Evolutionary conservation across 352 stramenopile species (phyloP), one percentile per base, ranked within the genome.

Genomic region (Aphanomyces cochlioides): DNA sequence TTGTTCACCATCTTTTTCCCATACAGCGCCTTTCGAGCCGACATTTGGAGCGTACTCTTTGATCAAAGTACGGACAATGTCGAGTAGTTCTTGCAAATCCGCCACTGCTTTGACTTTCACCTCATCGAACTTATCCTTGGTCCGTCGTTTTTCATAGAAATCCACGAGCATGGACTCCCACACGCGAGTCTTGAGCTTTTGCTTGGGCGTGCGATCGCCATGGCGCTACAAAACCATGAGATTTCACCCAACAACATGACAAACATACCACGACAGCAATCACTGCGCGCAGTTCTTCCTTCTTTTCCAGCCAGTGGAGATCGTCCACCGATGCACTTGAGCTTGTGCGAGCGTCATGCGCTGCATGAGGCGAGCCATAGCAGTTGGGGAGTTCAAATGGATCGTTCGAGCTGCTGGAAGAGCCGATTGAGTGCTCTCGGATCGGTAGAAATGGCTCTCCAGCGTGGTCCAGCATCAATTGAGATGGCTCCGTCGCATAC

Each of bases 161-260:
- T 80, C 74, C 3, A 98, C 78, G 7, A 98, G 79, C 28, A 89
- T 80, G 34, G 86, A 83, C 56, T 96, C 87, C 74, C 83, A 93
- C 50, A 97, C 83, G 21, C 93, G 79, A 5, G 96, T 97, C 77
- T 98, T 98, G 36, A 98, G 84, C 74, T 99, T 99, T 78, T 99
- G 97, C 80, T 99, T 99, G 0, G 98, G 98, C 7, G 97, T 99
- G 53, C 98, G 85, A 79, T 99, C 98, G 8, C 97, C 98, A 75
- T 99, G 98, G 38, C 97, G 89, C 56, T 70, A 61, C 6, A 28
- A 6, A 67, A n/a, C 10, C 10, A 19, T 17, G 21, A 56, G 28
- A 5, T 6, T 53, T 7, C 12, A 39, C 17, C 38, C 58, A 56
- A 57, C 19, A 4, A 19, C 19, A 59, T n/a, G 43, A n/a, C 10